These are phyloP conservation scores for Wickerhamomyces silvicola DNA, from an alignment of 805 yeast genomes.

Conservation along the genomic window DNA sequence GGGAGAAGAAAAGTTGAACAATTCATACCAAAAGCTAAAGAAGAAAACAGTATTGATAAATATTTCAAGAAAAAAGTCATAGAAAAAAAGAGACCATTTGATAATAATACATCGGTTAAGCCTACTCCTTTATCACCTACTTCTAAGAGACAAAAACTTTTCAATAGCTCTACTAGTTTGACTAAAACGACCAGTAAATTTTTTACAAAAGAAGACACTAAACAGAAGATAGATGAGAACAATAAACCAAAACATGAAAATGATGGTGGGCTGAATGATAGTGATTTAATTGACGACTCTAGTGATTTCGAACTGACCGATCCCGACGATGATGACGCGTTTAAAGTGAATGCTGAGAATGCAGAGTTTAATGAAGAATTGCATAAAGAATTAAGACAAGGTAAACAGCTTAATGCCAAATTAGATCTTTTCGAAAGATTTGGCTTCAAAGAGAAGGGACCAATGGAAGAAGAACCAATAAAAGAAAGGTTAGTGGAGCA, in stretches of 20 bases:
- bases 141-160: slow-evolving; percentile 15
- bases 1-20: too few species aligned
- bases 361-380: neutral
- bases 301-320: slow-evolving; percentile 25
- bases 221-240: neutral
- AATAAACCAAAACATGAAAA: neutral
- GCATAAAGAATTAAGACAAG: neutral
- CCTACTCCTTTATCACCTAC: slow-evolving; percentile 13
- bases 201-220: slow-evolving; percentile 4
- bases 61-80: neutral
- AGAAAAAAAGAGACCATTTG: too few species aligned
- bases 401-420: neutral
- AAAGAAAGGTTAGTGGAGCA: neutral
- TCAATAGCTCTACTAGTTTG: slow-evolving; percentile 6
- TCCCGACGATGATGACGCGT: slow-evolving; percentile 14
- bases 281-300: slow-evolving; percentile 5
- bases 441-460: neutral
- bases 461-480: neutral
- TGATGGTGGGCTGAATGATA: neutral
- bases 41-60: neutral
- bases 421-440: slow-evolving; percentile 1
- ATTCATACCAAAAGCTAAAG: too few species aligned
- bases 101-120: neutral
- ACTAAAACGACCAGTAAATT: slow-evolving; percentile 11
- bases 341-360: neutral